Percentiles rank a stretch among this genome's conserved stretches.
phyloP scores from a whole-genome alignment of 192 early-diverging fungal genomes.

The Podila horticola region DNA sequence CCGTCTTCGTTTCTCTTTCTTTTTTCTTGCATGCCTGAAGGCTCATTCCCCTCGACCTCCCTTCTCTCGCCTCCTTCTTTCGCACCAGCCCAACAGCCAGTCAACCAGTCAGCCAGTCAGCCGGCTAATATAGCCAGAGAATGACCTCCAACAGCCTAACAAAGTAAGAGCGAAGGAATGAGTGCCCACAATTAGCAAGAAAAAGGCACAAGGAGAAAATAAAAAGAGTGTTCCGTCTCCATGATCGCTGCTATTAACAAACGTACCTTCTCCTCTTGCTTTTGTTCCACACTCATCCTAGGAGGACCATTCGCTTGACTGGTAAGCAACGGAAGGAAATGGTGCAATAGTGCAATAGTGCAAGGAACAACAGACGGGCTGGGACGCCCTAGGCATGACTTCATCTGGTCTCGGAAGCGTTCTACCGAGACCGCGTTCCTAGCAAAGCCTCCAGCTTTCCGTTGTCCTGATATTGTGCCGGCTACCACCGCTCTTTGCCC shows the following conservation, averaged over 20 bases:
- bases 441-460: too few relatives aligned
- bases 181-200: not conserved
- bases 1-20: not conserved
- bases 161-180: not conserved
- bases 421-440: too few relatives aligned
- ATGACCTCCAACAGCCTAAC: conserved; percentile 4
- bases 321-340: conserved; percentile 32
- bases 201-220: not conserved
- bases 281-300: not conserved
- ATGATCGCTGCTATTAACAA: not conserved
- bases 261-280: not conserved
- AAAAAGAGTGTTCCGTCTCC: too few relatives aligned
- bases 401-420: too few relatives aligned
- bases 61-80: not conserved
- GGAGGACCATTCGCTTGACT: conserved; percentile 43
- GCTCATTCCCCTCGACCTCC: not conserved
- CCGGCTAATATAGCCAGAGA: not conserved
- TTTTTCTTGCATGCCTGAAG: not conserved
- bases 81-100: not conserved
- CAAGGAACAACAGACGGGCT: not conserved
- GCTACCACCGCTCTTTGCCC: too few relatives aligned
- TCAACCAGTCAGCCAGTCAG: not conserved
- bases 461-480: too few relatives aligned
- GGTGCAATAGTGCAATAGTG: not conserved
- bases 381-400: too few relatives aligned